Percentiles rank a stretch among this genome's conserved stretches.
Evolutionary conservation across 148 eudicot species (phyloP).

Genomic region (Dysphania ambrosioides): DNA sequence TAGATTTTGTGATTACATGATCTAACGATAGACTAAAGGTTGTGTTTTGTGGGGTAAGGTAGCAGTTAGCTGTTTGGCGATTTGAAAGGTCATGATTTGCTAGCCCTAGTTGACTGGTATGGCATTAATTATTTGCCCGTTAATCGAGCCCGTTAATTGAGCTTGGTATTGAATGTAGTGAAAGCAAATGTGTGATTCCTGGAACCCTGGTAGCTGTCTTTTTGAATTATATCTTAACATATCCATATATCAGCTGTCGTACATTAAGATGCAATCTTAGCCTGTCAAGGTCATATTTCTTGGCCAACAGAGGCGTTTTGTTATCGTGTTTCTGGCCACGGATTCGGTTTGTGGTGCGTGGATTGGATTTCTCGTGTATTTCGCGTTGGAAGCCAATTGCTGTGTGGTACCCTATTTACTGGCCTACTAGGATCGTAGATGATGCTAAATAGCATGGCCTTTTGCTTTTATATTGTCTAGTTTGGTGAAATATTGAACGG

Average conservation of each 20-base stretch:
- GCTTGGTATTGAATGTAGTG: not conserved
- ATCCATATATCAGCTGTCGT: not conserved
- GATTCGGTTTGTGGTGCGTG: not conserved
- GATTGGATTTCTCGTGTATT: not conserved
- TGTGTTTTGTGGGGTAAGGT: conserved; percentile 5
- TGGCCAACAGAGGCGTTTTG: not conserved
- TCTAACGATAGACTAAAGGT: not conserved
- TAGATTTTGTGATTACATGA: conserved; percentile 8
- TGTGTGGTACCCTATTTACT: conserved; percentile 1
- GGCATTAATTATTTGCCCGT: not conserved
- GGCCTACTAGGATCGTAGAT: not conserved
- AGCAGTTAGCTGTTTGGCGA: not conserved
- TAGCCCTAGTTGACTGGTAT: not conserved
- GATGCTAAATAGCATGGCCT: not conserved
- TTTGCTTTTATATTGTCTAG: not conserved
- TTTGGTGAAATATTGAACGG: not conserved
- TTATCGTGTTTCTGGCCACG: not conserved
- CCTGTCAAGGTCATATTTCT: not conserved
- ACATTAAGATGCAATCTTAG: no score
- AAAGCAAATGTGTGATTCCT: conserved; percentile 2
- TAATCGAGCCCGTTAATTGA: not conserved
- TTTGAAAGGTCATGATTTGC: conserved; percentile 14
- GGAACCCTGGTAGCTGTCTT: not conserved
- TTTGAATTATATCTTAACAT: not conserved
- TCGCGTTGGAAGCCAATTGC: not conserved